phyloP scores from a whole-genome alignment of 129 eudicot species.

The Helianthus annuus region HanXRQr2.0-SUNRISE NC_035437.2:145799526-145800025 shows the following conservation, averaged over 20 bases:
- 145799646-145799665: no score
- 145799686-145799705: no score
- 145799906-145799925: slow-evolving; percentile 37
- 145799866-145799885: slow-evolving; percentile 36
- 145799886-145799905: slow-evolving; percentile 23
- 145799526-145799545: no score
- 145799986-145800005: slow-evolving; percentile 24
- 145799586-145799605: no score
- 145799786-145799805: background rate
- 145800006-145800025: slow-evolving; percentile 27
- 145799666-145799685: no score
- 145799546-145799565: no score
- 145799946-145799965: slow-evolving; percentile 11
- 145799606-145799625: no score
- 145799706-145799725: no score
- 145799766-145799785: background rate
- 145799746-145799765: background rate
- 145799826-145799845: slow-evolving; percentile 6
- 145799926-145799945: slow-evolving; percentile 32
- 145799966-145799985: background rate
- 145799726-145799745: no score
- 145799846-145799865: slow-evolving; percentile 17
- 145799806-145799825: background rate
- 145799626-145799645: no score
- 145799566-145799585: no score